Conservation (phyloP, 441 rosid genomes). For the Lepidium campestre region DNA sequence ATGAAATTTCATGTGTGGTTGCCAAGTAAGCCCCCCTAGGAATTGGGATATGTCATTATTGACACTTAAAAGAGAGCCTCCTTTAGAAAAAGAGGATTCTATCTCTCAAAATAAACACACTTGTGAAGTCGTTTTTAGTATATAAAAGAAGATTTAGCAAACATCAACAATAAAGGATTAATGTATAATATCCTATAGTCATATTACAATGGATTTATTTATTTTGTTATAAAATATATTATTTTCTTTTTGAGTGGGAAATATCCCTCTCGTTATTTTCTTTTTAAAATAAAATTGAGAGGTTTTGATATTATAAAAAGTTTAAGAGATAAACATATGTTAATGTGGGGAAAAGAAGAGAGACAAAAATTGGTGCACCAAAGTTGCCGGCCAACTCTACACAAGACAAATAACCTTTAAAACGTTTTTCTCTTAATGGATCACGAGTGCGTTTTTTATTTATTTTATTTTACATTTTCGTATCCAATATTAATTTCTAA, state of each 20-base stretch:
- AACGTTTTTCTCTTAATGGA: slow-evolving; percentile 17
- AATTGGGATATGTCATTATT: slow-evolving; percentile 3
- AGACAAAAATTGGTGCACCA: slow-evolving; percentile 16
- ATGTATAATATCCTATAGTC: too few relatives aligned
- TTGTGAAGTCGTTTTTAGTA: not conserved
- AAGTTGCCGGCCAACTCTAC: slow-evolving; percentile 25
- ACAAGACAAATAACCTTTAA: slow-evolving; percentile 13
- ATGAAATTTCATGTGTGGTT: slow-evolving; percentile 8
- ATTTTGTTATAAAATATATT: too few relatives aligned
- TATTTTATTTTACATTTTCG: not conserved
- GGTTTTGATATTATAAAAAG: too few relatives aligned
- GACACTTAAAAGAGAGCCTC: slow-evolving; percentile 5
- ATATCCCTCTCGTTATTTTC: too few relatives aligned
- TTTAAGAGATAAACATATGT: not conserved
- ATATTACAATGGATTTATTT: too few relatives aligned
- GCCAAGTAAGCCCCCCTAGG: slow-evolving; percentile 18
- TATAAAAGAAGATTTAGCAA: not conserved
- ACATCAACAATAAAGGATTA: not conserved
- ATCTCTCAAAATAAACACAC: not conserved
- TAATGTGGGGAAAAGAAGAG: not conserved
- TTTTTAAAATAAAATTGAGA: too few relatives aligned
- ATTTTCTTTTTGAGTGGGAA: too few relatives aligned
- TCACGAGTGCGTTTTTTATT: not conserved
- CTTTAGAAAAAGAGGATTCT: slow-evolving; percentile 5
- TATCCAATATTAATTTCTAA: not conserved